phyloP scores from a whole-genome alignment of 495 filamentous ascomycete genomes.

The Aspergillus nanangensis region DNA sequence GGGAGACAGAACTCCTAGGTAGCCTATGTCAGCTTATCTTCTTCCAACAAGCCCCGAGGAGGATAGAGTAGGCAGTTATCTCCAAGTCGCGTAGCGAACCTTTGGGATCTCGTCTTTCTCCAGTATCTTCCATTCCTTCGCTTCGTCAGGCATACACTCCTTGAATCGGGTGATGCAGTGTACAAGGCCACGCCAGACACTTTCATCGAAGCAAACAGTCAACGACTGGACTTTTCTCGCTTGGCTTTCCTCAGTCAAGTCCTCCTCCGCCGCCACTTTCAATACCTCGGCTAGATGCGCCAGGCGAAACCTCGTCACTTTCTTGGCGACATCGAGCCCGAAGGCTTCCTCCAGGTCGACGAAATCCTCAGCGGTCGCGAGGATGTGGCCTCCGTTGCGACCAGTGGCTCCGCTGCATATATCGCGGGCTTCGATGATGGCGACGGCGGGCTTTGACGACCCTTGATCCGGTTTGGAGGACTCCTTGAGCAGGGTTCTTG shows the following conservation, averaged over 20 bases:
- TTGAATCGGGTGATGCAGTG: constrained; percentile 21
- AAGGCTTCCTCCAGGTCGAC: constrained; percentile 17
- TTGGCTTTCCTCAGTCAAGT: constrained; percentile 19
- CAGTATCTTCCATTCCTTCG: constrained; percentile 22
- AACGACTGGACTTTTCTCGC: constrained; percentile 29
- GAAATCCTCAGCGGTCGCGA: constrained; percentile 26
- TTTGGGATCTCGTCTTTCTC: constrained; percentile 20
- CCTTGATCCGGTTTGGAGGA: constrained; percentile 1
- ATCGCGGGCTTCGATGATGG: constrained; percentile 77
- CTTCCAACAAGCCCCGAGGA: too few relatives aligned
- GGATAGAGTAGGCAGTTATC: too few relatives aligned
- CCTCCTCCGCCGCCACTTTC: constrained; percentile 23
- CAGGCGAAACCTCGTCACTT: constrained; percentile 24
- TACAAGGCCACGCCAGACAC: constrained; percentile 19
- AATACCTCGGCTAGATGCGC: constrained; percentile 29
- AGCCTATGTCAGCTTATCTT: too few relatives aligned
- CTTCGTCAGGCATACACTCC: constrained; percentile 26
- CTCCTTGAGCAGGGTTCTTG: constrained; percentile 53
- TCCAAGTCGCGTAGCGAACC: constrained; percentile 14
- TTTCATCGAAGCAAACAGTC: constrained; percentile 26
- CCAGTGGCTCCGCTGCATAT: constrained; percentile 80
- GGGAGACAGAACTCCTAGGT: constrained; percentile 35
- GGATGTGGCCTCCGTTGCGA: constrained; percentile 43
- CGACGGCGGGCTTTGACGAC: constrained; percentile 35
- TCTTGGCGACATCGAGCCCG: constrained; percentile 22